Percentiles rank a stretch among this genome's conserved stretches.
Evolutionary conservation across 2,329 filamentous ascomycete species (phyloP).

Genomic region (Colletotrichum gigasporum): DNA sequence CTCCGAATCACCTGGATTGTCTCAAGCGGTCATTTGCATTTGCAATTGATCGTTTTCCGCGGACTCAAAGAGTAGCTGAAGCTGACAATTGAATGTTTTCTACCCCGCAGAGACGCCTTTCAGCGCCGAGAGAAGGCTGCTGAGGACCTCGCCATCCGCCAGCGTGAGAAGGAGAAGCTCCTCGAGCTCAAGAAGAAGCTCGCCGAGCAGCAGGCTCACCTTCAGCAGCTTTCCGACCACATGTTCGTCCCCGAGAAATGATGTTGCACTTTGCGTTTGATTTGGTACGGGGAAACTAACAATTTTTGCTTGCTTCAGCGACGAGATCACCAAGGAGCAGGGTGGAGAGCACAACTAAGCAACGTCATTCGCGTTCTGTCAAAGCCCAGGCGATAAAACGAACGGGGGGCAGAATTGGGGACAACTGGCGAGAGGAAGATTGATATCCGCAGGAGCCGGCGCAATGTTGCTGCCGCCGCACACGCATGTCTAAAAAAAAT

Average conservation of each 20-base stretch:
- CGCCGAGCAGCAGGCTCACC: conserved; percentile 80
- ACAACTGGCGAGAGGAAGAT: neutral
- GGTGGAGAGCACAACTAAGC: conserved; percentile 72
- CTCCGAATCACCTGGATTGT: neutral
- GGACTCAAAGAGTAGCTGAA: conserved; percentile 5
- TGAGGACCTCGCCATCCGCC: conserved; percentile 85
- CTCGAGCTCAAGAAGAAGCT: conserved; percentile 78
- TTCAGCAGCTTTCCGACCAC: conserved; percentile 86
- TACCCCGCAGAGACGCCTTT: conserved; percentile 86
- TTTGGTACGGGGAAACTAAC: neutral
- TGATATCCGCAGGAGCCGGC: conserved; percentile 16
- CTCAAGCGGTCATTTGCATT: neutral
- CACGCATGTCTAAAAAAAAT: neutral
- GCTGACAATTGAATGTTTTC: conserved; percentile 28
- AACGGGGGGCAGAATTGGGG: neutral
- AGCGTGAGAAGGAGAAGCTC: conserved; percentile 93
- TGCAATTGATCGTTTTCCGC: neutral
- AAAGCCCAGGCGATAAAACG: neutral
- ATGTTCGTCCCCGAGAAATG: conserved; percentile 68
- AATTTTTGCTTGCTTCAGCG: conserved; percentile 56
- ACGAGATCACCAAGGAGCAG: conserved; percentile 79
- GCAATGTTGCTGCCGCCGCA: neutral
- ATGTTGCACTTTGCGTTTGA: neutral
- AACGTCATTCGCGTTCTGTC: neutral
- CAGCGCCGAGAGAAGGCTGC: conserved; percentile 88